A percentile compares a stretch with the other conserved stretches of the same genome.
Conservation (phyloP, 805 yeast species). For the Sugiyamaella smithiae region DNA sequence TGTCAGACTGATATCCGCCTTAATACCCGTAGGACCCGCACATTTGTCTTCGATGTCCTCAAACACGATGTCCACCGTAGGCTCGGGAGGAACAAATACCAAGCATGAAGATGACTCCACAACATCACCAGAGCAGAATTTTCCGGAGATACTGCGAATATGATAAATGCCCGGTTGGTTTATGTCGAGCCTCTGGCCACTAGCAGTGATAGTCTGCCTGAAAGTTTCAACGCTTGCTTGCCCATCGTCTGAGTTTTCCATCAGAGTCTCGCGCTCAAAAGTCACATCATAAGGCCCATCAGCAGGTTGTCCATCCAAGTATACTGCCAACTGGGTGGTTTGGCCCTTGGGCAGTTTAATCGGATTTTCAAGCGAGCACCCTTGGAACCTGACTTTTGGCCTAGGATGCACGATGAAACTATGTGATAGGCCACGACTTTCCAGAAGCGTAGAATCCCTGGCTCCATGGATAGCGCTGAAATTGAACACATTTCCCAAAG, state of each 20-base stretch:
- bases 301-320: constrained; percentile 19
- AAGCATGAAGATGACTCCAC: constrained; percentile 52
- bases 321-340: constrained; percentile 23
- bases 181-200: constrained; percentile 3
- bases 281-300: constrained; percentile 51
- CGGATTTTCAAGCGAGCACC: constrained; percentile 33
- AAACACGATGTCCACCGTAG: constrained; percentile 43
- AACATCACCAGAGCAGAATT: constrained; percentile 64
- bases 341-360: constrained; percentile 30
- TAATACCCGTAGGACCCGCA: constrained; percentile 86
- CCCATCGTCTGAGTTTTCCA: constrained; percentile 24
- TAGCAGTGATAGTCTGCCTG: constrained; percentile 4
- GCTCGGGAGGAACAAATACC: constrained; percentile 58
- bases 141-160: constrained; percentile 53
- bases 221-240: constrained; percentile 4
- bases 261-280: constrained; percentile 34
- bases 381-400: constrained; percentile 47
- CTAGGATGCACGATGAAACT: constrained; percentile 53
- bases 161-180: constrained; percentile 62
- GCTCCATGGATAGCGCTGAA: constrained; percentile 24
- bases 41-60: constrained; percentile 77
- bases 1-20: constrained; percentile 60
- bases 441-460: constrained; percentile 28
- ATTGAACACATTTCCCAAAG: constrained; percentile 56
- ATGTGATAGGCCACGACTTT: constrained; percentile 40